Evolutionary conservation across 352 stramenopile genomes (phyloP).

Genomic region (Paralagenidium karlingii): DNA sequence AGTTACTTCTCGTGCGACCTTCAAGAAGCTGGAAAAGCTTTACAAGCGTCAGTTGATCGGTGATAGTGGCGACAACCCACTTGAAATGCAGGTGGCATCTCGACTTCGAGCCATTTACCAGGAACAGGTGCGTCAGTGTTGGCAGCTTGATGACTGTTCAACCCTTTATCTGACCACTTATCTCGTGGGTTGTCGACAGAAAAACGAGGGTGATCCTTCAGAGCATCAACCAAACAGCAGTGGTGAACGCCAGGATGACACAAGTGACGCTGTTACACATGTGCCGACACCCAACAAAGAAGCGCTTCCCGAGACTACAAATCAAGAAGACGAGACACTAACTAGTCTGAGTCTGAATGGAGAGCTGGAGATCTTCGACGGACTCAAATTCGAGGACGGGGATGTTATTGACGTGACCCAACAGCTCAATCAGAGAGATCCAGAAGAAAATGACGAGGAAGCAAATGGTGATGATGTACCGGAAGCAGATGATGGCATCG

Average conservation of each 20-base stretch:
- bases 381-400: constrained; percentile 75
- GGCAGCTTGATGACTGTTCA: no score
- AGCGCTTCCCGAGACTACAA: constrained; percentile 1
- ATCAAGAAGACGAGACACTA: constrained; percentile 35
- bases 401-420: constrained; percentile 70
- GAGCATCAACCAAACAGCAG: no score
- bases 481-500: neutral
- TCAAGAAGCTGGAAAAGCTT: constrained; percentile 54
- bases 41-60: constrained; percentile 39
- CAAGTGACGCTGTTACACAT: neutral
- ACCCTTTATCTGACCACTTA: no score
- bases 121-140: constrained; percentile 1
- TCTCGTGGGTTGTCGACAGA: no score
- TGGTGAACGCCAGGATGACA: no score
- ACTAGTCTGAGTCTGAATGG: constrained; percentile 66
- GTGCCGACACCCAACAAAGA: constrained; percentile 5
- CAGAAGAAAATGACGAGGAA: constrained; percentile 1
- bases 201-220: no score
- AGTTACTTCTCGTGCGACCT: constrained; percentile 15
- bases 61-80: constrained; percentile 7
- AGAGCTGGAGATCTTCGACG: constrained; percentile 76
- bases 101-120: constrained; percentile 7
- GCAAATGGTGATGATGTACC: constrained; percentile 1
- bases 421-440: constrained; percentile 3
- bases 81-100: constrained; percentile 6